Base-by-base conservation (phyloP, 768 basidiomycete species). In the Rhizopogon vesiculosus region DNA sequence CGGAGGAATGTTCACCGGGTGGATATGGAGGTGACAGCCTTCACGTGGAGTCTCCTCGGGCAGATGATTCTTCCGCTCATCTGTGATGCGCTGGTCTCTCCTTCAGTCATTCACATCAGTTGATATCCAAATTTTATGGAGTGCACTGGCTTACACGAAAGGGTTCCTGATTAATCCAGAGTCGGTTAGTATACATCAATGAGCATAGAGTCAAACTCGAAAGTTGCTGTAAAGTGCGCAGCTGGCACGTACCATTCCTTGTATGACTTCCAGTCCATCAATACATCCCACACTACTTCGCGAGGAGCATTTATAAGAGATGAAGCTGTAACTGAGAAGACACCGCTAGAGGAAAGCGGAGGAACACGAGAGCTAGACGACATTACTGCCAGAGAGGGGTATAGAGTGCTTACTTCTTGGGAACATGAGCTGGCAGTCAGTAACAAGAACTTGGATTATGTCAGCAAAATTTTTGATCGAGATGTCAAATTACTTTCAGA, bases 231-330 rank as follows among this genome's bases (percentile, higher is more conserved):
- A 33, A 43, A 44, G 44, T 13, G 38, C 9, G 38, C 33, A 49
- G 33, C 25, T 25, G 25, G 3, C 25, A 25, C 48, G 63, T 65
- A 84, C 87, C 87, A 90, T 69, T 84, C 73, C 16, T 72, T 72
- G 60, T 89, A 89, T 5, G 78, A 75, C 2, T 70, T 64, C 69
- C 89, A 88, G 65, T 87, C 84, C 53, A 79, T 69, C 42, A 90
- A 57, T 5, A 80, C 74, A 3, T 69, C 63, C 87, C 87, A 90
- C 1, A 87, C 84, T 59, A 75, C 73, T 8, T 86, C 78, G 22
- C 71, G 65, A 0, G 85, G 81, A 1, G 88, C 86, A 61, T 87
- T 78, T 49, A 89, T 88, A 4, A 74, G 59, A 3, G 72, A 70
- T 0, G 80, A 80, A 7, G 76, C 75, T 1, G 72, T 71, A 5